Conservation (phyloP, 495 filamentous ascomycete species). For the Pseudevernia furfuracea region DNA sequence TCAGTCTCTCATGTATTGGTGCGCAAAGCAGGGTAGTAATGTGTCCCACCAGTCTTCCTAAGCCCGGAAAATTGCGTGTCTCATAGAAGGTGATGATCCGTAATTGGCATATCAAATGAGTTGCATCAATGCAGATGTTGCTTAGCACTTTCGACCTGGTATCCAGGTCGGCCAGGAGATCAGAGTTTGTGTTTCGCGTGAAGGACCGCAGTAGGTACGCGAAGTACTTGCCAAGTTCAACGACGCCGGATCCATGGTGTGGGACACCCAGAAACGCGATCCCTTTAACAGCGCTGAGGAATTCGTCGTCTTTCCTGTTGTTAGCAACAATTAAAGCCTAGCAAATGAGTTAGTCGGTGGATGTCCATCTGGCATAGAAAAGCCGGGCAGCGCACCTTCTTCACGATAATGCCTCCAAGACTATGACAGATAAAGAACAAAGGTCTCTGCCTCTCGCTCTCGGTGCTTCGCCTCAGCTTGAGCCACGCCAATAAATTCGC, state of each 20-base stretch:
- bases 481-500: slow-evolving; percentile 12
- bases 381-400: slow-evolving; percentile 29
- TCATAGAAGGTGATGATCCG: slow-evolving; percentile 13
- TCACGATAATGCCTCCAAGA: slow-evolving; percentile 54
- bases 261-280: slow-evolving; percentile 12
- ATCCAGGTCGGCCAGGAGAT: slow-evolving; percentile 12
- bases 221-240: slow-evolving; percentile 8
- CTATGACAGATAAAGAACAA: slow-evolving; percentile 58
- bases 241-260: slow-evolving; percentile 10
- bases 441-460: slow-evolving; percentile 28
- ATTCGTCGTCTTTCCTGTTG: slow-evolving; percentile 4
- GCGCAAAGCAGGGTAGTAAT: neutral
- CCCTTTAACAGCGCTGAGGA: slow-evolving; percentile 6
- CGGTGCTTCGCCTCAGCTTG: slow-evolving; percentile 1
- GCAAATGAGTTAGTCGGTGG: neutral
- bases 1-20: slow-evolving; percentile 2
- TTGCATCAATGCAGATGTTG: slow-evolving; percentile 8
- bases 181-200: slow-evolving; percentile 9
- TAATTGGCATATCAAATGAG: slow-evolving; percentile 10
- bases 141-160: slow-evolving; percentile 9
- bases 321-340: slow-evolving; percentile 15
- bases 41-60: slow-evolving; percentile 8
- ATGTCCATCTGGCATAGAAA: neutral
- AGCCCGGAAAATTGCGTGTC: slow-evolving; percentile 8
- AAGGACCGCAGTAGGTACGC: slow-evolving; percentile 9